Evolutionary conservation across 768 basidiomycete genomes (phyloP), one percentile per base, ranked within the genome.

Genomic region (Rhizopogon roseolus): DNA sequence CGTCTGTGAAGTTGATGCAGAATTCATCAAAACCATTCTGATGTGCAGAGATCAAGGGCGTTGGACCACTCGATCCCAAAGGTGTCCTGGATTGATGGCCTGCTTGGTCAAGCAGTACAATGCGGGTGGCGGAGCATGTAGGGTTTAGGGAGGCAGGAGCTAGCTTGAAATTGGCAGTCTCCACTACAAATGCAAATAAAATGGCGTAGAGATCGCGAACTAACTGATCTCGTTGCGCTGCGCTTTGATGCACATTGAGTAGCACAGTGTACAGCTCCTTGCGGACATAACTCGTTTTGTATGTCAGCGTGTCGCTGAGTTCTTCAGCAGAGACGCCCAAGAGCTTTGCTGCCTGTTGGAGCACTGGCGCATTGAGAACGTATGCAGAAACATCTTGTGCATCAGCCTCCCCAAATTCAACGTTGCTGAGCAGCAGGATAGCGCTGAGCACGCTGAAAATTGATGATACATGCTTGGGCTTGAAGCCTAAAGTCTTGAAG

Each of bases 1-100:
- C 84, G 62, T 84, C 75, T 13, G 74, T 65, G 63, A 81, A 83
- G 65, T 85, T 85, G 70, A 78, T 71, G 54, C 74, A 75, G 64
- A 85, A 83, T 58, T 85, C 84, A 60, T 81, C 77, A 63, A 84
- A 81, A 17, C 77, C 75, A 54, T 82, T 82, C 58, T 77, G 76
- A 49, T 80, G 74, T 17, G 81, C 76, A 37, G 77, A 73, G 62
- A 85, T 71, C 56, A 85, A 73, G 17, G 82, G 82, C 3, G 74
- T 69, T n/a, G 66, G 58, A 52, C 74, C 68, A 41, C 71, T 70
- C 40, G 71, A 66, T 41, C 70, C 69, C 3, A 72, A 66, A 27
- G 75, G 65, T 39, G 77, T 76, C 43, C 80, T 78, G 17, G 78
- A 75, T 59, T 82, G 81, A 64, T 78, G 84, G 13, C 83, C 83